phyloP scores from a whole-genome alignment of 805 yeast species.

The Dipodascopsis uninucleata region DNA sequence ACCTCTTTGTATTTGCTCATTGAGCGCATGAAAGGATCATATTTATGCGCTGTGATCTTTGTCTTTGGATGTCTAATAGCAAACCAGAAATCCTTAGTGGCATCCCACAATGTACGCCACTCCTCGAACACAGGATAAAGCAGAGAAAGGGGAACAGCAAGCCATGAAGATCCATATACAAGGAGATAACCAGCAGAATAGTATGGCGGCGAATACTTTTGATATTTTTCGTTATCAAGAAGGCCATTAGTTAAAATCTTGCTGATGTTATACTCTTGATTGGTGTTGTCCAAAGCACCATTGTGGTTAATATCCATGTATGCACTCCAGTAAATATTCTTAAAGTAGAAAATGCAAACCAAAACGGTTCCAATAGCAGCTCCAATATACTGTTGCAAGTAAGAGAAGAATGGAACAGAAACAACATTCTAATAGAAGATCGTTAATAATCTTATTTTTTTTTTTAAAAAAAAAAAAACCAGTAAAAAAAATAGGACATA shows the following conservation, averaged over 20 bases:
- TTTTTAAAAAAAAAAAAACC: no score
- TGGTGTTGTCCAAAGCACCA: conserved; percentile 35
- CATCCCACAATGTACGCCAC: conserved; percentile 34
- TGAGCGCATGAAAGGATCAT: conserved; percentile 45
- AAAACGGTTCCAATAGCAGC: conserved; percentile 50
- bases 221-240: conserved; percentile 48
- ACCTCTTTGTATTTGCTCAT: conserved; percentile 60
- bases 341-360: conserved; percentile 50
- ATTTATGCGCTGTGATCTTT: conserved; percentile 24
- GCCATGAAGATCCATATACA: conserved; percentile 50
- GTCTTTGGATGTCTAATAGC: background rate
- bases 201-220: conserved; percentile 60
- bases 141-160: conserved; percentile 52
- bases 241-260: conserved; percentile 44
- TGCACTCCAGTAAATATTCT: conserved; percentile 45
- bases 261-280: conserved; percentile 45
- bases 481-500: no score
- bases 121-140: conserved; percentile 47
- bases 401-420: conserved; percentile 42
- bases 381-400: conserved; percentile 40
- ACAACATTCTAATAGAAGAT: conserved; percentile 66
- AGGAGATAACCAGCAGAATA: conserved; percentile 50
- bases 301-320: conserved; percentile 47
- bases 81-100: conserved; percentile 29
- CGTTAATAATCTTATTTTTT: conserved; percentile 46